Evolutionary conservation across 306 rosid species (phyloP).

Genomic region (Begonia fuchsioides): DNA sequence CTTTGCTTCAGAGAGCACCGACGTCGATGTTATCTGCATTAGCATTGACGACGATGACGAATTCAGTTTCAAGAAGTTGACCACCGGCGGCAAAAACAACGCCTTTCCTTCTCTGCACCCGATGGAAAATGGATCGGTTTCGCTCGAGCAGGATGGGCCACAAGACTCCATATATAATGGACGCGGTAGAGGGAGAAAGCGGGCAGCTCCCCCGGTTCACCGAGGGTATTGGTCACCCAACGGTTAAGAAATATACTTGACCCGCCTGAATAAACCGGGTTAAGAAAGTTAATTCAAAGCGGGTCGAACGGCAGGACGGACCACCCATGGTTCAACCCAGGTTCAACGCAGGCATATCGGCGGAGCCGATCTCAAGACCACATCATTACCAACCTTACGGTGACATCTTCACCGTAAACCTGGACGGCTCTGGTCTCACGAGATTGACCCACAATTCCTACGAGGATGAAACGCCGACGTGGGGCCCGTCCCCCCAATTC

Average conservation of each 20-base stretch:
- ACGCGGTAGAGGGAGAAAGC: constrained; percentile 45
- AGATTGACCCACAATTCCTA: constrained; percentile 66
- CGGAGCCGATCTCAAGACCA: constrained; percentile 78
- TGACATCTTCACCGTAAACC: constrained; percentile 44
- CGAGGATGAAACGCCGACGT: constrained; percentile 78
- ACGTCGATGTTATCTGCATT: constrained; percentile 53
- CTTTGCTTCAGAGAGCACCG: constrained; percentile 42
- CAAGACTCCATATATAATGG: constrained; percentile 65
- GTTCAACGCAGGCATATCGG: constrained; percentile 56
- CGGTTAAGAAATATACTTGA: constrained; percentile 56
- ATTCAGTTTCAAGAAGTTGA: constrained; percentile 27
- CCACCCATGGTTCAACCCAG: constrained; percentile 73
- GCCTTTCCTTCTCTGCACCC: constrained; percentile 62
- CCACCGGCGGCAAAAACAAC: constrained; percentile 56
- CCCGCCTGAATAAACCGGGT: constrained; percentile 65
- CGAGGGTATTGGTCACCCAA: constrained; percentile 69
- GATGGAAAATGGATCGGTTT: constrained; percentile 71
- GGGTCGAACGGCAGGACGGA: constrained; percentile 56
- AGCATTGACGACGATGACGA: constrained; percentile 19
- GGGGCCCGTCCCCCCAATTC: constrained; percentile 40
- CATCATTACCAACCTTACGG: constrained; percentile 79
- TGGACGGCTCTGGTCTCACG: constrained; percentile 54
- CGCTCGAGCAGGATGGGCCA: constrained; percentile 63
- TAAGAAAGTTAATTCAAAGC: constrained; percentile 47
- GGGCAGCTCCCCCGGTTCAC: constrained; percentile 34